Evolutionary conservation across 352 stramenopile species (phyloP).

Genomic region (Saprolegnia diclina): DNA sequence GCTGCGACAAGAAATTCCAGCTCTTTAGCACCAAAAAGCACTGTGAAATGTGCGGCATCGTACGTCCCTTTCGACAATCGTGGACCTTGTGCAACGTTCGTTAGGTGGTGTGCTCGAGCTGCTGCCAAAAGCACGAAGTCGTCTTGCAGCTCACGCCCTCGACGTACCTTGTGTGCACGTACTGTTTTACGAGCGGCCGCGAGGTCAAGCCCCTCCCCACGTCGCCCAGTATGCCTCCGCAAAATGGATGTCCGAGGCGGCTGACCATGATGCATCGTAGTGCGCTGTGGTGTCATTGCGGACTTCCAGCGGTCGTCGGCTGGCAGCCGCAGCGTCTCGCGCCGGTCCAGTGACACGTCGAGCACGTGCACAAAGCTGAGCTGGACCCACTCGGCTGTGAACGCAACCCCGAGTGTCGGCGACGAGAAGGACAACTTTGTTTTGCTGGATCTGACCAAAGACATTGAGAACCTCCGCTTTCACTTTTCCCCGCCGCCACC

Average conservation of each 20-base stretch:
- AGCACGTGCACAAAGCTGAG: slow-evolving; percentile 3
- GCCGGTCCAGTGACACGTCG: not conserved
- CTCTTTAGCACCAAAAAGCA: slow-evolving; percentile 5
- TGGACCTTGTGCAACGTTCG: too few species aligned
- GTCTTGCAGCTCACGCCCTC: not conserved
- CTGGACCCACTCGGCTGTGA: not conserved
- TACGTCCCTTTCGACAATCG: too few species aligned
- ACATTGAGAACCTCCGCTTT: slow-evolving; percentile 11
- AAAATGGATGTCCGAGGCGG: too few species aligned
- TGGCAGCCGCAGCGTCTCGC: not conserved
- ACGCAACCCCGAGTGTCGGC: not conserved
- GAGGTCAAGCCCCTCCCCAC: slow-evolving; percentile 8
- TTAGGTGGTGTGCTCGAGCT: slow-evolving; percentile 1
- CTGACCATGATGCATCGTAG: not conserved
- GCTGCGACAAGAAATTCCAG: slow-evolving; percentile 13
- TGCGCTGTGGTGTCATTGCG: slow-evolving; percentile 5
- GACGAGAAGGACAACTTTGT: not conserved
- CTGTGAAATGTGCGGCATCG: slow-evolving; percentile 6
- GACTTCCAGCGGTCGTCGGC: not conserved
- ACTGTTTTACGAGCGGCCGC: not conserved
- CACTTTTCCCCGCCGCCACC: not conserved
- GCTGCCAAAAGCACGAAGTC: slow-evolving; percentile 6
- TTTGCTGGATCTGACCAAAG: slow-evolving; percentile 1
- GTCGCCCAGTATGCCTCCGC: not conserved
- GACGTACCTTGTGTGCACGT: slow-evolving; percentile 3